Evolutionary conservation across 345 rosid genomes (phyloP).

Genomic region (Salix dunnii): DNA sequence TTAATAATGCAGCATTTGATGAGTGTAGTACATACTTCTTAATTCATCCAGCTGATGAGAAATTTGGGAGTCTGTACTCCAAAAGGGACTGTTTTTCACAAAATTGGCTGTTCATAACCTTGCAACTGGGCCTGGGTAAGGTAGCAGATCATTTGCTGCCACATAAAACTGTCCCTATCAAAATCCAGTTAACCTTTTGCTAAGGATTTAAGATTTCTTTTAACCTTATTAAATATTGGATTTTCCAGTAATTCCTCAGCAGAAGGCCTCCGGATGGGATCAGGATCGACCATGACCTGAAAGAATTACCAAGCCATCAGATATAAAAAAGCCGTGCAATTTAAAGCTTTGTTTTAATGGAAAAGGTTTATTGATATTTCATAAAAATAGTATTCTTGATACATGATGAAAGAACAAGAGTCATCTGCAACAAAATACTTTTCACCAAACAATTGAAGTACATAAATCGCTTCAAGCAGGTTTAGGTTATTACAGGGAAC

Average conservation of each 20-base stretch:
- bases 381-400: neutral
- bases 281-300: slow-evolving; percentile 81
- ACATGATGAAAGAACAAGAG: neutral
- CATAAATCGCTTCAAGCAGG: neutral
- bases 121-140: neutral
- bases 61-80: slow-evolving; percentile 1
- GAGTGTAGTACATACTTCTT: neutral
- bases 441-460: neutral
- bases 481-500: neutral
- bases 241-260: slow-evolving; percentile 61
- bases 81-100: neutral
- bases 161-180: neutral
- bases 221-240: slow-evolving; percentile 55
- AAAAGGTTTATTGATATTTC: neutral
- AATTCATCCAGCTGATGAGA: neutral
- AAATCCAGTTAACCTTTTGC: neutral
- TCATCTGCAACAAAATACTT: neutral
- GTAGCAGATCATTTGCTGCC: neutral
- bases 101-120: slow-evolving; percentile 7
- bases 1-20: neutral
- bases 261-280: slow-evolving; percentile 70
- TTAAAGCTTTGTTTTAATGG: neutral
- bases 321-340: slow-evolving; percentile 5
- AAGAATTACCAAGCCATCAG: slow-evolving; percentile 18
- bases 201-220: slow-evolving; percentile 21